phyloP scores from a whole-genome alignment of 2,329 filamentous ascomycete genomes.

The Epichloe aotearoae region DNA sequence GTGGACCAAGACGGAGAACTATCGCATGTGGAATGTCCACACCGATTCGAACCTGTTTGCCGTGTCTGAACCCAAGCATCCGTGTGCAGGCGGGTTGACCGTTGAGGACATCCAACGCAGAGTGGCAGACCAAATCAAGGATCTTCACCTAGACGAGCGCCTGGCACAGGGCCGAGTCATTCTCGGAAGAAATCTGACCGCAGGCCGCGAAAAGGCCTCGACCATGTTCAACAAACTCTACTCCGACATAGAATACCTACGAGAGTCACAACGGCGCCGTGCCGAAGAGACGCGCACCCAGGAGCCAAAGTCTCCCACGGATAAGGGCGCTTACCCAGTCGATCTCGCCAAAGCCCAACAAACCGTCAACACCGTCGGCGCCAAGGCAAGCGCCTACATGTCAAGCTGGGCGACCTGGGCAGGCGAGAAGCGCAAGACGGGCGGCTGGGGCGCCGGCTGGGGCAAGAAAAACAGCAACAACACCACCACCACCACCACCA shows the following conservation, averaged over 20 bases:
- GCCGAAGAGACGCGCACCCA: slow-evolving; percentile 23
- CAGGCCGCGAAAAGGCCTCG: slow-evolving; percentile 76
- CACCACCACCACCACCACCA: neutral
- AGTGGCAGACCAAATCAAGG: slow-evolving; percentile 81
- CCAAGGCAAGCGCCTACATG: slow-evolving; percentile 49
- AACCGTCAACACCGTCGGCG: slow-evolving; percentile 34
- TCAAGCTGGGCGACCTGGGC: slow-evolving; percentile 59
- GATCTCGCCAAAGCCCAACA: slow-evolving; percentile 30
- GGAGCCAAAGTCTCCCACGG: slow-evolving; percentile 1
- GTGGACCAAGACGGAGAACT: slow-evolving; percentile 84
- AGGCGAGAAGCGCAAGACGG: slow-evolving; percentile 57
- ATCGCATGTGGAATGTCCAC: slow-evolving; percentile 69
- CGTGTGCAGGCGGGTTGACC: slow-evolving; percentile 80
- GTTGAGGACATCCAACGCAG: slow-evolving; percentile 91
- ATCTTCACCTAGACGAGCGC: slow-evolving; percentile 84
- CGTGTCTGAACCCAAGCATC: slow-evolving; percentile 84
- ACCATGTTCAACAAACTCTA: slow-evolving; percentile 80
- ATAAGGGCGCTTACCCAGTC: slow-evolving; percentile 10
- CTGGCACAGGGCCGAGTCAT: slow-evolving; percentile 74
- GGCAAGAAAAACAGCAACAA: slow-evolving; percentile 15
- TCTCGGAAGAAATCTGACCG: slow-evolving; percentile 77
- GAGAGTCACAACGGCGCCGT: slow-evolving; percentile 31
- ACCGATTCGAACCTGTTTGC: slow-evolving; percentile 93
- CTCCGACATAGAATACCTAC: slow-evolving; percentile 64
- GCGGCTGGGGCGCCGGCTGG: slow-evolving; percentile 30